Conservation (phyloP, 441 rosid genomes). For the Daphne laureola region DNA sequence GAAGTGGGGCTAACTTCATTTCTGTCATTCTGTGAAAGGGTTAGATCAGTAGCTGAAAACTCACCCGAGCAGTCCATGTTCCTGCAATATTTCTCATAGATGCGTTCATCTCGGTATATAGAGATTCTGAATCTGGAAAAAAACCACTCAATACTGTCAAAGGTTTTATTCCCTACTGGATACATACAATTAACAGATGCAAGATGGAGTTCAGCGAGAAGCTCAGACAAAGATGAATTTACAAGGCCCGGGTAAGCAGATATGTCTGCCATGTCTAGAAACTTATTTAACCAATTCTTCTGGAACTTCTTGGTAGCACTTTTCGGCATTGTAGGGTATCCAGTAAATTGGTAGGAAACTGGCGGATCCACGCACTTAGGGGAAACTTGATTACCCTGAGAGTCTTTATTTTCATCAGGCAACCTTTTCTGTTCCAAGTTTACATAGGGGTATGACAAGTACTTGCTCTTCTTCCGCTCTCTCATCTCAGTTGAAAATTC, state of each 20-base stretch:
- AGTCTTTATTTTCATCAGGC: constrained; percentile 22
- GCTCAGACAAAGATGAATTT: constrained; percentile 37
- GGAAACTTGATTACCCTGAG: constrained; percentile 10
- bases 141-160: constrained; percentile 53
- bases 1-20: constrained; percentile 3
- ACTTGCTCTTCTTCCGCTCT: constrained; percentile 66
- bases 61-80: constrained; percentile 35
- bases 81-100: constrained; percentile 47
- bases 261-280: constrained; percentile 28
- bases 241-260: constrained; percentile 36
- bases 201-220: constrained; percentile 46
- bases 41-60: constrained; percentile 13
- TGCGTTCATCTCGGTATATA: constrained; percentile 50
- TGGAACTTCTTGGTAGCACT: constrained; percentile 46
- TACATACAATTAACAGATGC: constrained; percentile 44
- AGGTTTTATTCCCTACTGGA: constrained; percentile 31
- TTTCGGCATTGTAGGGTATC: constrained; percentile 42
- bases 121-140: constrained; percentile 75
- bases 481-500: constrained; percentile 29
- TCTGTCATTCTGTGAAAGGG: constrained; percentile 2
- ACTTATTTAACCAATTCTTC: constrained; percentile 44
- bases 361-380: constrained; percentile 15
- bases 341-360: constrained; percentile 24
- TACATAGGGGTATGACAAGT: constrained; percentile 57
- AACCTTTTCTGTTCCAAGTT: constrained; percentile 28